Evolutionary conservation across 139 green algal species (phyloP).

Genomic region (Coelastrella sp.): DNA sequence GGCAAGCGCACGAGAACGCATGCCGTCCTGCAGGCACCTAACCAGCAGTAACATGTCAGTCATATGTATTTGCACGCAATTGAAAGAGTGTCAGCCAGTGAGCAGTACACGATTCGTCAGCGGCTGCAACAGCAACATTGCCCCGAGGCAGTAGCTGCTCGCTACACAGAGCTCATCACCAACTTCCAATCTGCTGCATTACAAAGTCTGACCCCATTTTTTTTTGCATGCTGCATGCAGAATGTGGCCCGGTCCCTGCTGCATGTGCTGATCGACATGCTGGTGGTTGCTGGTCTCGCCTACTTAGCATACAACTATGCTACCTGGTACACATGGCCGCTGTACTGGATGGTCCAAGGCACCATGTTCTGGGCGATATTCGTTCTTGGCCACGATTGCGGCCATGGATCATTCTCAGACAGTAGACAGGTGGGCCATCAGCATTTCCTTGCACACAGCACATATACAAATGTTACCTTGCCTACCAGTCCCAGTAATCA

Average conservation of each 20-base stretch:
- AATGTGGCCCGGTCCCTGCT: constrained; percentile 16
- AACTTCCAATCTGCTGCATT: neutral
- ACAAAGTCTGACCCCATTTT: no score
- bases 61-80: no score
- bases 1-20: no score
- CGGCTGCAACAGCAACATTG: neutral
- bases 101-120: no score
- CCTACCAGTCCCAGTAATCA: no score
- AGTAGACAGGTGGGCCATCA: constrained; percentile 11
- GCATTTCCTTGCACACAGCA: no score
- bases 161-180: no score
- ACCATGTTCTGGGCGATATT: constrained; percentile 99
- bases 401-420: constrained; percentile 46
- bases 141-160: no score
- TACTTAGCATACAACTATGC: constrained; percentile 69
- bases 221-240: constrained; percentile 2
- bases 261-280: constrained; percentile 80
- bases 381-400: constrained; percentile 94
- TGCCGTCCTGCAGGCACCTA: no score
- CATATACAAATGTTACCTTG: no score
- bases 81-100: no score
- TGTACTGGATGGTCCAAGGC: constrained; percentile 95
- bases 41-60: no score
- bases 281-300: constrained; percentile 85
- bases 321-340: constrained; percentile 81